Percentiles rank a stretch among this genome's conserved stretches.
Conservation (phyloP, 2,329 filamentous ascomycete genomes). For the Aspergillus luchuensis region DNA sequence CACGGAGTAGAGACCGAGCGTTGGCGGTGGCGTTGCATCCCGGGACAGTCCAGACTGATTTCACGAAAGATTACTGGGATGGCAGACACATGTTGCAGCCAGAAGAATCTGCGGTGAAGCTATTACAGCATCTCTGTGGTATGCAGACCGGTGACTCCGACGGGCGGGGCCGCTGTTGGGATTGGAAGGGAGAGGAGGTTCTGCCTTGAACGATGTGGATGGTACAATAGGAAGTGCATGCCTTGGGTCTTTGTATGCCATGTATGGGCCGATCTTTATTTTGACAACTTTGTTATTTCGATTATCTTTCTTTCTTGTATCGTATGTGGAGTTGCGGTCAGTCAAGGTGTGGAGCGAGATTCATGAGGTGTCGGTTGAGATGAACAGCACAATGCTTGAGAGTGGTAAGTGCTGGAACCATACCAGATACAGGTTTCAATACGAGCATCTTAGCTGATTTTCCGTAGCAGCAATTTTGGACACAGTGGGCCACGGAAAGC, state of each 20-base stretch:
- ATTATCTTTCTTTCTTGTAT: background rate
- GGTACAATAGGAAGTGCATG: background rate
- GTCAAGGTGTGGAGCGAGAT: background rate
- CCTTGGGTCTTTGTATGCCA: background rate
- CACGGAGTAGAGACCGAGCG: slow-evolving; percentile 61
- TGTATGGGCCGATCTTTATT: background rate
- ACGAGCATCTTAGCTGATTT: background rate
- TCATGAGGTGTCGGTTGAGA: too few species aligned
- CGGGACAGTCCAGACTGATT: slow-evolving; percentile 74
- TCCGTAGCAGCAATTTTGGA: background rate
- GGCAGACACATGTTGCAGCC: slow-evolving; percentile 68
- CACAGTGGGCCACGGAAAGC: background rate
- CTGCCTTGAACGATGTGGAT: slow-evolving; percentile 47
- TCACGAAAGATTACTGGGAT: slow-evolving; percentile 73
- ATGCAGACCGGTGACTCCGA: slow-evolving; percentile 42
- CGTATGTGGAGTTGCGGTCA: background rate
- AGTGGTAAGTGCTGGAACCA: background rate
- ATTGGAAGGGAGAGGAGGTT: slow-evolving; percentile 68
- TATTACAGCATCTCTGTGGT: slow-evolving; percentile 61
- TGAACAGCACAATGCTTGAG: background rate
- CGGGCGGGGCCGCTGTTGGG: slow-evolving; percentile 66
- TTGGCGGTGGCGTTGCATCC: slow-evolving; percentile 74
- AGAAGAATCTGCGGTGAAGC: slow-evolving; percentile 65
- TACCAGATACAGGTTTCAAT: background rate
- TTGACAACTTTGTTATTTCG: background rate